Evolutionary conservation across 2,329 filamentous ascomycete genomes (phyloP).

Genomic region (Falciphora oryzae): DNA sequence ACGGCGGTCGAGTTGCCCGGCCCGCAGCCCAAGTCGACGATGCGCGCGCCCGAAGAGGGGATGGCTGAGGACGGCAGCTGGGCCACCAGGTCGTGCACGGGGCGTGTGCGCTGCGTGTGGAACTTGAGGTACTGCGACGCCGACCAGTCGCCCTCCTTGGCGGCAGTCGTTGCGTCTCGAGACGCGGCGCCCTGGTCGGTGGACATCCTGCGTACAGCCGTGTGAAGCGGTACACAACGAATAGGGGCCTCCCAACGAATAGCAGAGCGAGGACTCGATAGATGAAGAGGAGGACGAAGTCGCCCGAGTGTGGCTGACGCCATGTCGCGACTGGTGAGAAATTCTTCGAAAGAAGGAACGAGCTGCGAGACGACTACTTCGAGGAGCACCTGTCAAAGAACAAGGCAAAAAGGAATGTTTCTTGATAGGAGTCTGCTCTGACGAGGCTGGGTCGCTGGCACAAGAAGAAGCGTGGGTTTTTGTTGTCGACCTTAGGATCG

Average conservation of each 20-base stretch:
- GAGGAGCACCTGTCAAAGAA: too few relatives aligned
- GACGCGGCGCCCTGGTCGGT: neutral
- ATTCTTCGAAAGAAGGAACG: neutral
- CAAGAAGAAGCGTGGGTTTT: neutral
- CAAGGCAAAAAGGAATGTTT: too few relatives aligned
- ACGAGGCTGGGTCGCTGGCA: too few relatives aligned
- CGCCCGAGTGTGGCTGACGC: neutral
- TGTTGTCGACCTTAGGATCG: neutral
- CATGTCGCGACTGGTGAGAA: neutral
- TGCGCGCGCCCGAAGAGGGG: constrained; percentile 26
- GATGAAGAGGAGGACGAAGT: neutral
- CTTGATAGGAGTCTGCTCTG: too few relatives aligned
- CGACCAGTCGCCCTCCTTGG: constrained; percentile 34
- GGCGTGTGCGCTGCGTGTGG: constrained; percentile 43
- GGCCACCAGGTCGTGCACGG: constrained; percentile 46
- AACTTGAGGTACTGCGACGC: constrained; percentile 53
- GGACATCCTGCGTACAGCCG: neutral
- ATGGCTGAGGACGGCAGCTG: constrained; percentile 32
- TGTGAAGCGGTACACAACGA: neutral
- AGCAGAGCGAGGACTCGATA: neutral
- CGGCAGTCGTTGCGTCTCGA: too few relatives aligned
- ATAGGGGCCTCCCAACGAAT: too few relatives aligned
- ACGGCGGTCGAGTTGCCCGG: constrained; percentile 52
- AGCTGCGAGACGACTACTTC: too few relatives aligned
- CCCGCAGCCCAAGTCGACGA: constrained; percentile 56